Percentiles rank a stretch among this genome's conserved stretches.
Evolutionary conservation across 2,329 filamentous ascomycete species (phyloP).

Genomic region (Curvularia eragrostidis): DNA sequence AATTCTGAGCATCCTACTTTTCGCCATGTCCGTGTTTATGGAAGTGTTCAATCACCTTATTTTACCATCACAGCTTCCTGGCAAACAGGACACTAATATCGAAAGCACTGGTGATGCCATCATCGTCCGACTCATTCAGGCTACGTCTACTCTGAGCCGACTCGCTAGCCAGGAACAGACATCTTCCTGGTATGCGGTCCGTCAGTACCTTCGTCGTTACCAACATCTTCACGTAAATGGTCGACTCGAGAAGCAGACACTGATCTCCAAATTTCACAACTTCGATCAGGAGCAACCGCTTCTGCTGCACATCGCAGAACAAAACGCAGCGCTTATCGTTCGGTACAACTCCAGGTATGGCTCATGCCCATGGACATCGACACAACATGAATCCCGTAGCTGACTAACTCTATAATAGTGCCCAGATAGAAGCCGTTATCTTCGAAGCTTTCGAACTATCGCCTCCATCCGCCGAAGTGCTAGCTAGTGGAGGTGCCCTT

Average conservation of each 20-base stretch:
- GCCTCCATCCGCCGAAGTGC: conserved; percentile 58
- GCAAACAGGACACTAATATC: conserved; percentile 34
- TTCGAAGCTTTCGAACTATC: conserved; percentile 68
- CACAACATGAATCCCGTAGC: conserved; percentile 3
- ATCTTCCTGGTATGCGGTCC: conserved; percentile 21
- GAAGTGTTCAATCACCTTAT: conserved; percentile 45
- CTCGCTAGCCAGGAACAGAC: conserved; percentile 15
- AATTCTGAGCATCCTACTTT: background rate
- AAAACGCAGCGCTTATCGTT: conserved; percentile 57
- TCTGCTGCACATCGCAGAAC: conserved; percentile 52
- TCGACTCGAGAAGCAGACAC: conserved; percentile 17
- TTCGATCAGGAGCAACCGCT: conserved; percentile 15
- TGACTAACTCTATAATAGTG: conserved; percentile 19
- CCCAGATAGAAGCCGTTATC: conserved; percentile 37
- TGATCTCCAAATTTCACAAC: conserved; percentile 15
- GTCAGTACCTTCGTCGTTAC: conserved; percentile 17
- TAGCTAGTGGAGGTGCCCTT: conserved; percentile 59
- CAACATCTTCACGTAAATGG: conserved; percentile 16
- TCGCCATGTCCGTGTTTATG: conserved; percentile 24
- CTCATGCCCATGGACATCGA: conserved; percentile 21
- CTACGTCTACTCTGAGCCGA: conserved; percentile 24
- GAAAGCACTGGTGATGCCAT: conserved; percentile 32
- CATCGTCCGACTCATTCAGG: conserved; percentile 30
- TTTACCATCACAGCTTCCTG: conserved; percentile 45
- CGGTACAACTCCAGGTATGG: conserved; percentile 37